A percentile compares a stretch with the other conserved stretches of the same genome.
phyloP scores from a whole-genome alignment of 768 basidiomycete species.

The Phylloporus rhodoxanthus region DNA sequence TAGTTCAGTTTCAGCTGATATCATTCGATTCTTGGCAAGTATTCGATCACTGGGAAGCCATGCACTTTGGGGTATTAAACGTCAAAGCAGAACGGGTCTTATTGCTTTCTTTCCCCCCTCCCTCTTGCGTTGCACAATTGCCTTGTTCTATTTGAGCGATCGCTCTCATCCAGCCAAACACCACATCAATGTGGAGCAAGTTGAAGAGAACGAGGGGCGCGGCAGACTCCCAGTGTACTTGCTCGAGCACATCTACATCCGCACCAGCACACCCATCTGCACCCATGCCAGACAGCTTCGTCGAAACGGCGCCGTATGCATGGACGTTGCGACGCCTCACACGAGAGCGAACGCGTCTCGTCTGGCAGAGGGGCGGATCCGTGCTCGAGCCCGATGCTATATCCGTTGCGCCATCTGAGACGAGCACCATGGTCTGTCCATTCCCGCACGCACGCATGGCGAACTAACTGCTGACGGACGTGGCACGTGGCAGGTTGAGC shows the following conservation, averaged over 20 bases:
- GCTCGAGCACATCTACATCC: background rate
- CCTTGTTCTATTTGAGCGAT: no score
- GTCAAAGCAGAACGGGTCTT: background rate
- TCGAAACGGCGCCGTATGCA: background rate
- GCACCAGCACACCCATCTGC: no score
- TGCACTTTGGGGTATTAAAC: no score
- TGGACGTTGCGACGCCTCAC: no score
- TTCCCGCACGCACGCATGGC: background rate
- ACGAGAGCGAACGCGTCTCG: no score
- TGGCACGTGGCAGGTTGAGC: conserved; percentile 1
- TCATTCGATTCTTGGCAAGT: background rate
- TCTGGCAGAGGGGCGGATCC: background rate
- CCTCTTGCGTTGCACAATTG: no score
- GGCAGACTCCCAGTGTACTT: background rate
- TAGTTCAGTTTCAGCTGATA: background rate
- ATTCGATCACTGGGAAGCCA: background rate
- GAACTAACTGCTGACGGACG: background rate
- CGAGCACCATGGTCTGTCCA: conserved; percentile 12
- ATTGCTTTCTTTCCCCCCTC: background rate
- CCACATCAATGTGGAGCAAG: background rate
- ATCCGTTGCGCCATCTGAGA: conserved; percentile 5
- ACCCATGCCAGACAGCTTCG: no score
- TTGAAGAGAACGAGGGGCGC: background rate
- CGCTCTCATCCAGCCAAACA: background rate
- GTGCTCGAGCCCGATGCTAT: background rate